Percentiles rank a stretch among this genome's conserved stretches.
phyloP scores from a whole-genome alignment of 768 basidiomycete species.

The Cystoderma amianthinum region DNA sequence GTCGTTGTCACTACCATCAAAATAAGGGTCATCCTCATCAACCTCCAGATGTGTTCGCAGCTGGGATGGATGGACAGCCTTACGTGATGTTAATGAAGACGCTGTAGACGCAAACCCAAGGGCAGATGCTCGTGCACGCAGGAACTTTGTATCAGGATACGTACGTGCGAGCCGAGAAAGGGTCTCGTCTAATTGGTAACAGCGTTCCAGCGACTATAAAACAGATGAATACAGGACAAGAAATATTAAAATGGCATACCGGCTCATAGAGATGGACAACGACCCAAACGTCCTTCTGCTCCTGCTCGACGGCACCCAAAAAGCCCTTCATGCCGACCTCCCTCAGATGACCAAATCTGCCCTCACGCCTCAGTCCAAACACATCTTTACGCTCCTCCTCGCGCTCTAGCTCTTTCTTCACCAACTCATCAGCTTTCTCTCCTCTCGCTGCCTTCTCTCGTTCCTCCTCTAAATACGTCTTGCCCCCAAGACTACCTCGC shows the following conservation, averaged over 20 bases:
- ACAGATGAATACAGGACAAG: background rate
- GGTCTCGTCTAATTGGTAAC: slow-evolving; percentile 62
- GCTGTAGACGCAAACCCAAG: slow-evolving; percentile 55
- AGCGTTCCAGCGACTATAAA: slow-evolving; percentile 66
- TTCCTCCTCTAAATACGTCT: slow-evolving; percentile 76
- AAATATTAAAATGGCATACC: slow-evolving; percentile 32
- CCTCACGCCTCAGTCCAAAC: slow-evolving; percentile 42
- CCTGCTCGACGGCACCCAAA: slow-evolving; percentile 67
- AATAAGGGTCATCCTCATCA: slow-evolving; percentile 39
- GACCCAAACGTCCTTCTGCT: slow-evolving; percentile 66
- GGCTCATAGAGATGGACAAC: slow-evolving; percentile 83
- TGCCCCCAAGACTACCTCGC: slow-evolving; percentile 55
- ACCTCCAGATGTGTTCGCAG: slow-evolving; percentile 20
- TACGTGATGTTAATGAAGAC: slow-evolving; percentile 11
- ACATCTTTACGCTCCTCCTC: slow-evolving; percentile 29
- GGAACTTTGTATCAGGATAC: slow-evolving; percentile 70
- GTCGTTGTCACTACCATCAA: slow-evolving; percentile 21
- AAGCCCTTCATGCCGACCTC: slow-evolving; percentile 76
- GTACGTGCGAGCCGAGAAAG: slow-evolving; percentile 63
- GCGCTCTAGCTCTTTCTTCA: slow-evolving; percentile 34
- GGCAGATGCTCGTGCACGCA: slow-evolving; percentile 71
- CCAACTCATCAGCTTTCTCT: slow-evolving; percentile 39
- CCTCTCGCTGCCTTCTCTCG: slow-evolving; percentile 39
- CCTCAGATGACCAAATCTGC: slow-evolving; percentile 69
- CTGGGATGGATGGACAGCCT: slow-evolving; percentile 8